phyloP scores from a whole-genome alignment of 2,329 filamentous ascomycete genomes.

The Dissoconium aciculare region DNA sequence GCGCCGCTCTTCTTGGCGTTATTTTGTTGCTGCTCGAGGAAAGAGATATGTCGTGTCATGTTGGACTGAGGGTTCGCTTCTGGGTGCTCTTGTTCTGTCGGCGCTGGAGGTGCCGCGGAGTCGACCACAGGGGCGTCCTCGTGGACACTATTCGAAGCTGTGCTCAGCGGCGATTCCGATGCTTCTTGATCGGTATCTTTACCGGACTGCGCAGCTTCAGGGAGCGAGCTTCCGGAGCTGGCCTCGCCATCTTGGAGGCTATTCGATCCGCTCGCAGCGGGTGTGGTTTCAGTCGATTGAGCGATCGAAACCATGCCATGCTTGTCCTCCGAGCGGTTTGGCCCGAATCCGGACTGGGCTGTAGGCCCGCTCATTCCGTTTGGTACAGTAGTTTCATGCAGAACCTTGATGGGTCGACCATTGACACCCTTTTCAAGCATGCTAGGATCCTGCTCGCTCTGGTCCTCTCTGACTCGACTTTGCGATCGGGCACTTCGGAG shows the following conservation, averaged over 20 bases:
- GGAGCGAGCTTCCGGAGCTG: conserved; percentile 6
- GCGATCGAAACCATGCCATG: conserved; percentile 18
- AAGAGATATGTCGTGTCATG: conserved; percentile 61
- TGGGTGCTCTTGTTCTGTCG: conserved; percentile 15
- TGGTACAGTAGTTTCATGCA: conserved; percentile 42
- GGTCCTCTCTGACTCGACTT: conserved; percentile 8
- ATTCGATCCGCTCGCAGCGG: conserved; percentile 1
- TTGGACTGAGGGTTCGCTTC: conserved; percentile 40
- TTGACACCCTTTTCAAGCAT: conserved; percentile 49
- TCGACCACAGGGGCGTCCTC: conserved; percentile 57
- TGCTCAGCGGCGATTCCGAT: conserved; percentile 6
- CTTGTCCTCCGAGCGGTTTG: conserved; percentile 29
- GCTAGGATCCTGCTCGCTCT: conserved; percentile 28
- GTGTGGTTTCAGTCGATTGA: conserved; percentile 2
- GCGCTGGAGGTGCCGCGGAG: conserved; percentile 27
- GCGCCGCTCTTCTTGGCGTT: conserved; percentile 46
- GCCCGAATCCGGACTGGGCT: conserved; percentile 35
- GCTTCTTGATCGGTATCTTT: conserved; percentile 1
- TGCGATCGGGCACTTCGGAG: conserved; percentile 30
- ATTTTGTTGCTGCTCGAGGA: conserved; percentile 70
- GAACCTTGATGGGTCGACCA: conserved; percentile 49
- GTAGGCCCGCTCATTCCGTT: conserved; percentile 36
- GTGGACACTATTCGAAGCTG: conserved; percentile 17
- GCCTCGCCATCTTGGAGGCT: conserved; percentile 2
- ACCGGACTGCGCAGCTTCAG: conserved; percentile 1